These are phyloP conservation scores for Alternaria sp. DNA, from an alignment of 2,329 filamentous ascomycete genomes.

Conservation along the genomic window DNA sequence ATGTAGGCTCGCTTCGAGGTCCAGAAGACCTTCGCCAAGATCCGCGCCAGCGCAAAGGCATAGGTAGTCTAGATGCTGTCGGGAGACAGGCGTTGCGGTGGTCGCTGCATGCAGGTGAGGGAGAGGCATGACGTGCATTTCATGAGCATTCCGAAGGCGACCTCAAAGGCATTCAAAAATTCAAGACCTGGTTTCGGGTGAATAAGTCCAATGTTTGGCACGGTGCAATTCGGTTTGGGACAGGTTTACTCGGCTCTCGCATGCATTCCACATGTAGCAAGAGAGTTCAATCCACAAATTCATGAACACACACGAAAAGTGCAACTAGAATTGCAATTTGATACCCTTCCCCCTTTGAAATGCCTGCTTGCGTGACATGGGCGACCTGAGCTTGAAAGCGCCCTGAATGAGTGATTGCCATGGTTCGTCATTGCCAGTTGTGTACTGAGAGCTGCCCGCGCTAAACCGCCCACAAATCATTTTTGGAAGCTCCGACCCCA, in stretches of 20 bases:
- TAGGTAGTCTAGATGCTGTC: conserved; percentile 44
- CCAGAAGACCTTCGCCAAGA: conserved; percentile 93
- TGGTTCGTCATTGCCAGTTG: conserved; percentile 18
- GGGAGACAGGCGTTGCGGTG: conserved; percentile 40
- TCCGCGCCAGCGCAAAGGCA: conserved; percentile 59
- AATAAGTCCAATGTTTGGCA: conserved; percentile 50
- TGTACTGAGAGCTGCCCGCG: conserved; percentile 26
- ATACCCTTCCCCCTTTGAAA: conserved; percentile 37
- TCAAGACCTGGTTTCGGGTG: conserved; percentile 48
- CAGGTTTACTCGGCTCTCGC: conserved; percentile 51
- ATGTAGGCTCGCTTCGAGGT: conserved; percentile 86
- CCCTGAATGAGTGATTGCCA: background rate
- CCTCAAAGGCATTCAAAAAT: conserved; percentile 50
- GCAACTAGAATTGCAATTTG: conserved; percentile 46
- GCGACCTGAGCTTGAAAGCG: background rate
- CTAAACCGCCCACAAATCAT: conserved; percentile 42
- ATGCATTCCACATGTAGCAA: conserved; percentile 51
- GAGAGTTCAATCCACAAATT: conserved; percentile 50
- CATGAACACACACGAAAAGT: conserved; percentile 46
- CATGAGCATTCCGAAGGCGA: conserved; percentile 50
- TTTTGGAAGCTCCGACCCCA: conserved; percentile 27
- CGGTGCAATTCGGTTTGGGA: conserved; percentile 52
- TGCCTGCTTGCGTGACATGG: conserved; percentile 6
- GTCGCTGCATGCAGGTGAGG: conserved; percentile 42
- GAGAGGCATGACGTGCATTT: conserved; percentile 50